Conservation (phyloP, 306 rosid genomes). For the Aeschynomene evenia region DNA sequence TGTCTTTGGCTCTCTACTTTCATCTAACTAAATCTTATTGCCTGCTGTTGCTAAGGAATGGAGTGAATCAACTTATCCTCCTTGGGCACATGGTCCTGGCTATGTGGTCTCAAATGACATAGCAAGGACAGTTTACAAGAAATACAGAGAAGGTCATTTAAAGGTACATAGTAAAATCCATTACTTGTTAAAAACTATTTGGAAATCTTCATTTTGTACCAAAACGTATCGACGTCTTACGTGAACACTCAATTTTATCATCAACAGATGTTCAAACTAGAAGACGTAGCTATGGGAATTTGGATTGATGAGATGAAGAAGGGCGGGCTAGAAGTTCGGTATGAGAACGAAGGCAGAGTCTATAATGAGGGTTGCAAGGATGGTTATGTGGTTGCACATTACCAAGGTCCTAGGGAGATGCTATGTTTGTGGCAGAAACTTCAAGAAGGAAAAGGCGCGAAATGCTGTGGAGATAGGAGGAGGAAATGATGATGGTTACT, state of each 20-base stretch:
- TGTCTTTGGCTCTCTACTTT: neutral
- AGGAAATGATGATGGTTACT: no score
- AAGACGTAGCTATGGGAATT: slow-evolving; percentile 99
- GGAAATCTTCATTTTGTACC: neutral
- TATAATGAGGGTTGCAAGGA: slow-evolving; percentile 79
- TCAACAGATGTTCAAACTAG: slow-evolving; percentile 92
- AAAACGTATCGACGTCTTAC: neutral
- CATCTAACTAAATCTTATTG: slow-evolving; percentile 23
- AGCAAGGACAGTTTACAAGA: slow-evolving; percentile 64
- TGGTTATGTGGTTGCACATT: slow-evolving; percentile 91
- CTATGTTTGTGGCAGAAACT: slow-evolving; percentile 95
- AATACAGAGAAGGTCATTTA: slow-evolving; percentile 60
- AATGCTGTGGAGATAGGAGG: slow-evolving; percentile 73
- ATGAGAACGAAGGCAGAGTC: slow-evolving; percentile 67
- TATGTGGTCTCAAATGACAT: slow-evolving; percentile 85
- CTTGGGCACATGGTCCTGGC: slow-evolving; percentile 99
- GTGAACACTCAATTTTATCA: slow-evolving; percentile 31
- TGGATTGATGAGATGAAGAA: slow-evolving; percentile 89
- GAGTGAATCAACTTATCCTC: slow-evolving; percentile 79
- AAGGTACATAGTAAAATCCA: slow-evolving; percentile 52
- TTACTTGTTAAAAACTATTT: slow-evolving; percentile 1
- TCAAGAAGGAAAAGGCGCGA: slow-evolving; percentile 60
- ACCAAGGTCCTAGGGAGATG: slow-evolving; percentile 97
- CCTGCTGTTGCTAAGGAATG: slow-evolving; percentile 68
- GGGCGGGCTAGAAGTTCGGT: slow-evolving; percentile 61